Evolutionary conservation across 257 asterid genomes (phyloP).

Genomic region (Ilex aquifolium): DNA sequence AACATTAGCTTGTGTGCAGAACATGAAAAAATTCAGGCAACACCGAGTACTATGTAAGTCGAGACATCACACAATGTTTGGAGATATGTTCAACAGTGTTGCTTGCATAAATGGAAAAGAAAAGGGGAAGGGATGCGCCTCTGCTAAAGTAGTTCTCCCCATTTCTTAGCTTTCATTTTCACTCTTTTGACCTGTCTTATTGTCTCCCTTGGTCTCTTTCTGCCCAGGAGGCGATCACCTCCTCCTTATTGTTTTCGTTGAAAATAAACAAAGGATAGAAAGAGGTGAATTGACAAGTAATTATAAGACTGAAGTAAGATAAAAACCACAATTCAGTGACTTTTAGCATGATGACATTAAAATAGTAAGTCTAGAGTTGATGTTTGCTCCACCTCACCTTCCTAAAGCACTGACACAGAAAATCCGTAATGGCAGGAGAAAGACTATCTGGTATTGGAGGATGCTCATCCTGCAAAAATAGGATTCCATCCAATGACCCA

Average conservation of each 20-base stretch:
- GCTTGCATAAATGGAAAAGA: background rate
- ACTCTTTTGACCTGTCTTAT: background rate
- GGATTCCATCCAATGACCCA: background rate
- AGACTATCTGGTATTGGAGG: conserved; percentile 68
- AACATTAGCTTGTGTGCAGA: too few species aligned
- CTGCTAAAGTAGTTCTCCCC: background rate
- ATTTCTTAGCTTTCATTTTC: background rate
- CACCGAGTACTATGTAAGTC: background rate
- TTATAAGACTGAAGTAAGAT: background rate
- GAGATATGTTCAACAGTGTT: background rate
- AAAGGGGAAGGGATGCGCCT: background rate
- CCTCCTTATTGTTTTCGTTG: background rate
- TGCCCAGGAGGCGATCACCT: background rate
- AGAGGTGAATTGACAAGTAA: background rate
- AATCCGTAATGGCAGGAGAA: conserved; percentile 58
- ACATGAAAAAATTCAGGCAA: background rate
- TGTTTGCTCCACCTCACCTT: conserved; percentile 41
- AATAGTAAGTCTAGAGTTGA: background rate
- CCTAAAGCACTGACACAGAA: conserved; percentile 61
- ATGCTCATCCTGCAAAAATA: conserved; percentile 49
- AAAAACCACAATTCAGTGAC: background rate
- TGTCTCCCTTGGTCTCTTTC: background rate
- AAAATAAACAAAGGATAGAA: background rate
- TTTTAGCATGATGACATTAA: background rate
- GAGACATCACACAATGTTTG: background rate